Conservation (phyloP, 257 asterid genomes). For the Paulownia fortunei region DNA sequence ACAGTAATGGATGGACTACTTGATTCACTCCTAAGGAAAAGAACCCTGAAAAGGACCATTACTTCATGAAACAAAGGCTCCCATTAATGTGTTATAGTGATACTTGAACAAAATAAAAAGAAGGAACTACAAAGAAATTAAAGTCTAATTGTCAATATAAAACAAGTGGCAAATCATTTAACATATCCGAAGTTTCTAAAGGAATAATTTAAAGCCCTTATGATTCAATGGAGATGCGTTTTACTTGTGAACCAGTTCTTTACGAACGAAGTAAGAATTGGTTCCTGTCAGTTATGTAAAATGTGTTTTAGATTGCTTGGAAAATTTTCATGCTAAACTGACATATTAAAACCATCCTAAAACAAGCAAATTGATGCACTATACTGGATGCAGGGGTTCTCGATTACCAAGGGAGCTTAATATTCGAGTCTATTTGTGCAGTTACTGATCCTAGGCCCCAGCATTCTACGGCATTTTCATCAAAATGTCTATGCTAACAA, state of each 20-base stretch:
- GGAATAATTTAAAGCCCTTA: background rate
- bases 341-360: background rate
- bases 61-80: conserved; percentile 2
- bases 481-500: conserved; percentile 70
- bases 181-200: background rate
- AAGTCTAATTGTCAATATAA: background rate
- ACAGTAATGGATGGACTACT: background rate
- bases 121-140: background rate
- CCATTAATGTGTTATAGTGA: conserved; percentile 3
- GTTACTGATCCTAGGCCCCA: conserved; percentile 13
- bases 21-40: background rate
- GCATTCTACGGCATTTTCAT: conserved; percentile 24
- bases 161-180: background rate
- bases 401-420: conserved; percentile 12
- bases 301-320: conserved; percentile 15
- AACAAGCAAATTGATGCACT: conserved; percentile 16
- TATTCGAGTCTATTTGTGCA: background rate
- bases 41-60: background rate
- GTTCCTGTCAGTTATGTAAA: background rate
- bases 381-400: conserved; percentile 38
- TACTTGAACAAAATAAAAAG: background rate
- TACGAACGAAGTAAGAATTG: conserved; percentile 1
- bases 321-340: conserved; percentile 17
- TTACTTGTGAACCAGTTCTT: conserved; percentile 8
- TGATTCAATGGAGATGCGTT: conserved; percentile 8